Evolutionary conservation across 2,329 filamentous ascomycete genomes (phyloP), one percentile per base, ranked within the genome.

Genomic region (Delphinella strobiligena): DNA sequence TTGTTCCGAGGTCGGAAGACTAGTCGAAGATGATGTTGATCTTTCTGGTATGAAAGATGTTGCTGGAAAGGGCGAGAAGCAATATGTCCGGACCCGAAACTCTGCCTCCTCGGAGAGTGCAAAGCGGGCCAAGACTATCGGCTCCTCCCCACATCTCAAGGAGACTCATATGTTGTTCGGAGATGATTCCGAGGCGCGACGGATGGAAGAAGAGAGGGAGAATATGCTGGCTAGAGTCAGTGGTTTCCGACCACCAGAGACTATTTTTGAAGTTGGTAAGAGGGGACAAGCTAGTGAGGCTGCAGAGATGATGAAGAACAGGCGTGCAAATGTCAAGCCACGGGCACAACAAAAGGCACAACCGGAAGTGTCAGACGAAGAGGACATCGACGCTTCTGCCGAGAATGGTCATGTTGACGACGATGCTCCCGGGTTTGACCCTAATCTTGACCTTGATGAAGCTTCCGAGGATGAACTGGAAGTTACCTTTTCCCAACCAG

Each of bases 241-340:
- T 51, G 81, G 82, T 2, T 98, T 91, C 64, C 77, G 85, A 50
- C 91, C 93, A 0, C 71, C 80, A 32, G 91, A 98, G 61, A 96
- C 89, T 0, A 85, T 98, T n/a, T 98, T 98, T 51, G 91, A 98
- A 60, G 80, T 95, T 46, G 82, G 83, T 5, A 77, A 80, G 49
- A 74, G 79, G 45, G 81, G 78, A 30, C 80, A 82, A 48, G 69
- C 22, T 27, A 68, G 67, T 36, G 78, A 81, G 54, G 80, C 82
- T 5, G 81, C 80, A 2, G 80, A 86, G 45, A 68, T 89, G 22
- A 85, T 91, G 75, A 78, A 77, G 51, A 72, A 78, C 35, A 72
- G 82, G 54, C 74, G 80, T 53, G 74, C 74, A 56, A 80, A 72
- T 57, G 86, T 81, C 44, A 80, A 71, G 39, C 32, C 45, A 9